These are phyloP conservation scores for Podila minutissima DNA, from an alignment of 192 early-diverging fungal genomes.

Conservation along the genomic window DNA sequence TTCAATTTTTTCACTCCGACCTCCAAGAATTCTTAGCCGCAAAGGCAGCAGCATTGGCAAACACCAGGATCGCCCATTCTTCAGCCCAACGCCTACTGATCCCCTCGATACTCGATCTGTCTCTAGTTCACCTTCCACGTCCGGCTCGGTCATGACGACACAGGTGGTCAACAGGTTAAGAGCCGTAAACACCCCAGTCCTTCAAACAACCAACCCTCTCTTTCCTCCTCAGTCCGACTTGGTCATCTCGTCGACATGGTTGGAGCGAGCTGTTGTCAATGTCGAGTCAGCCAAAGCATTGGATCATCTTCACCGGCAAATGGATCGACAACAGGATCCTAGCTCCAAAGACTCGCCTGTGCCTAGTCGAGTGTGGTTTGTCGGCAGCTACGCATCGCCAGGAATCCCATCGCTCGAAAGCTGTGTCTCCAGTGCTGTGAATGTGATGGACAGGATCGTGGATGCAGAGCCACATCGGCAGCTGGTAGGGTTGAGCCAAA, in stretches of 20 bases:
- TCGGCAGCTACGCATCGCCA: conserved; percentile 67
- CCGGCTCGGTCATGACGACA: conserved; percentile 53
- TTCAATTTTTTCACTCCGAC: not conserved
- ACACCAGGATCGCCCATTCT: not conserved
- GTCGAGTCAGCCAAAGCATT: conserved; percentile 59
- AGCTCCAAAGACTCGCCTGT: conserved; percentile 22
- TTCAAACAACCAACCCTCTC: conserved; percentile 73
- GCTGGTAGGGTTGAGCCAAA: conserved; percentile 3
- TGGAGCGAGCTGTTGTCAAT: conserved; percentile 67
- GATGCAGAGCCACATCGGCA: conserved; percentile 20
- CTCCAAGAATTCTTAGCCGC: not conserved
- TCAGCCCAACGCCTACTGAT: not conserved
- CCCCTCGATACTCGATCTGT: conserved; percentile 1
- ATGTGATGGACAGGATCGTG: conserved; percentile 58
- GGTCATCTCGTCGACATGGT: conserved; percentile 52
- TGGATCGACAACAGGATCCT: conserved; percentile 21
- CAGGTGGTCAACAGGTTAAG: conserved; percentile 60
- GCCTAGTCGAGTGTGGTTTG: conserved; percentile 58
- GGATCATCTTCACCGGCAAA: conserved; percentile 53
- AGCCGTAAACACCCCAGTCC: conserved; percentile 38
- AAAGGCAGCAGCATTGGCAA: not conserved
- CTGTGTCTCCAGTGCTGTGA: conserved; percentile 65
- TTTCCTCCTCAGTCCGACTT: conserved; percentile 46
- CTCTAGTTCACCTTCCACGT: conserved; percentile 13
- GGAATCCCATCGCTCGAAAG: conserved; percentile 71